A percentile compares a stretch with the other conserved stretches of the same genome.
These are phyloP conservation scores for Macrophomina phaseolina DNA, from an alignment of 2,329 filamentous ascomycete species.

Conservation along the genomic window DNA sequence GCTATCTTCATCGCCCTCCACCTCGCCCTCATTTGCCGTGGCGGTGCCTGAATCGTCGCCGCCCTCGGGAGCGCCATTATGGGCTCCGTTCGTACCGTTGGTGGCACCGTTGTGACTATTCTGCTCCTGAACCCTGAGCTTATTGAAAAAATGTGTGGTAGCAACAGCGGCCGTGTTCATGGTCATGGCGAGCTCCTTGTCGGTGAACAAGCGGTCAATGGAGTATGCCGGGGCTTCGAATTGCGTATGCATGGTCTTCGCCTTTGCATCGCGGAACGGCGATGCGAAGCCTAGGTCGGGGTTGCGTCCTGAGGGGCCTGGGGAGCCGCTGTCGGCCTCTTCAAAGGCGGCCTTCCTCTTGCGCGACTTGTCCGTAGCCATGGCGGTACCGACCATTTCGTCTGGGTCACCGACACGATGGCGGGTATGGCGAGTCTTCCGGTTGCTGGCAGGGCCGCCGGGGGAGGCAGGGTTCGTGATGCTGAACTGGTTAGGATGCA, in stretches of 20 bases:
- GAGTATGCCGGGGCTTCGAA: conserved; percentile 65
- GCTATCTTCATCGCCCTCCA: conserved; percentile 43
- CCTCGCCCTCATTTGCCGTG: conserved; percentile 42
- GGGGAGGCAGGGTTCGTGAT: conserved; percentile 69
- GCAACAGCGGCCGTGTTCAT: conserved; percentile 67
- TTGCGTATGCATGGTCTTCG: conserved; percentile 59
- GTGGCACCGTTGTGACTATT: conserved; percentile 39
- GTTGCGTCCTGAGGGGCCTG: conserved; percentile 56
- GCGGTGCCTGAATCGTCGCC: conserved; percentile 36
- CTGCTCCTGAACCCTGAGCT: conserved; percentile 50
- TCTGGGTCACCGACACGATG: conserved; percentile 60
- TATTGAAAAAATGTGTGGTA: conserved; percentile 63
- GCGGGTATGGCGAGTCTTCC: conserved; percentile 67
- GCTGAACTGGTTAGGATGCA: conserved; percentile 70
- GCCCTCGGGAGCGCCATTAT: conserved; percentile 33
- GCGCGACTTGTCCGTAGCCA: conserved; percentile 56
- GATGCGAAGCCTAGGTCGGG: conserved; percentile 55
- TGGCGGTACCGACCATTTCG: conserved; percentile 53
- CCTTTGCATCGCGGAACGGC: conserved; percentile 60
- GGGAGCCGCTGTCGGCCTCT: conserved; percentile 65
- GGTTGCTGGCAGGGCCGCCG: conserved; percentile 63
- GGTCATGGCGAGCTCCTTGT: conserved; percentile 68
- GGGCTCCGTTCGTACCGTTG: conserved; percentile 40
- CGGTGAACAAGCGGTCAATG: conserved; percentile 68
- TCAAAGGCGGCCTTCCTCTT: conserved; percentile 61